Base-by-base conservation (phyloP, 352 stramenopile species). In the Pythium utonaiense region DNA sequence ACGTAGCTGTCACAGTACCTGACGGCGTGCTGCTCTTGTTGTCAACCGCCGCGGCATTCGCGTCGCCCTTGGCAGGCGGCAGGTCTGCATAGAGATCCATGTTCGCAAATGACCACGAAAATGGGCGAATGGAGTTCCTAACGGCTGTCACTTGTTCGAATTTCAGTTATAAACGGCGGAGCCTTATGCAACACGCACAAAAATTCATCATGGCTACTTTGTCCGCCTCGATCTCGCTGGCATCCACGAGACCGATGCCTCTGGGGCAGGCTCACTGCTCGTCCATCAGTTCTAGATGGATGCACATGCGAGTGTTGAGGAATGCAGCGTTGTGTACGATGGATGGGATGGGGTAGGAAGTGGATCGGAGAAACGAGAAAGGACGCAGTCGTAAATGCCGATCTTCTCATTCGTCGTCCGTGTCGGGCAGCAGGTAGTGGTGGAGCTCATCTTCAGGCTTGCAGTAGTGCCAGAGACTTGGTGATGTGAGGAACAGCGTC, bases 71-170 rank as follows among this genome's bases (percentile, higher is more conserved):
- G 28, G 79, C 82, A 48, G 87, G 71, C 70, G 81, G 78, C 47
- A 93, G 62, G 52, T 90, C 83, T 3, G 72, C 83, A 59, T 93
- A 93, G 60, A 93, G 56, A 80, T 92, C 83, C 83, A 92, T 92
- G 31, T 8, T 48, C 28, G 0, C 6, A 17, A 21, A 19, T 47
- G 40, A 47, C 40, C n/a, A 25, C n/a, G 40, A 25, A 3, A 47
- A 47, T 25, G 40, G 40, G 19, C 14, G 17, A 9, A 51, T 16
- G 31, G 48, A 9, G 50, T 57, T 57, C 21, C 19, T 57, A 57
- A 57, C 50, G 30, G 50, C 19, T 57, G 6, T n/a, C 6, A 38
- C 31, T 21, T 12, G 30, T 13, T 40, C 3, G 48, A 17, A 40
- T 40, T 54, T 54, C 17, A 53, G 25, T 21, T 53, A 40, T 22